These are phyloP conservation scores for Papiliotrema flavescens DNA, from an alignment of 1,284 basidiomycete genomes.

Conservation along the genomic window DNA sequence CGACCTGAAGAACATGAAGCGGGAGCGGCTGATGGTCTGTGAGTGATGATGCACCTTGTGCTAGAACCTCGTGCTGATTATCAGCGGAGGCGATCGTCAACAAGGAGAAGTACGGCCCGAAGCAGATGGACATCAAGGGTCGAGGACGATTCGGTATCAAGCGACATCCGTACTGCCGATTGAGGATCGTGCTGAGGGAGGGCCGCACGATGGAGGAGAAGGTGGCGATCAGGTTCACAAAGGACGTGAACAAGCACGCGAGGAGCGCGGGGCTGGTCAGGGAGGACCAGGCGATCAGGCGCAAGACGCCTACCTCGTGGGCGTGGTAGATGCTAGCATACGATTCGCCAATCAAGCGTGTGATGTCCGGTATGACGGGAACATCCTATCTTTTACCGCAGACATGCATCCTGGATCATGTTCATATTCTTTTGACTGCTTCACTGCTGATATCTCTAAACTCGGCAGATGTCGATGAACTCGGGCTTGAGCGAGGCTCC, in stretches of 20 bases:
- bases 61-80: slow-evolving; percentile 2
- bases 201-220: slow-evolving; percentile 75
- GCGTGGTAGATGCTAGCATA: slow-evolving; percentile 66
- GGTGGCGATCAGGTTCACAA: slow-evolving; percentile 60
- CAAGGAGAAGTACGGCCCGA: slow-evolving; percentile 61
- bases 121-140: slow-evolving; percentile 78
- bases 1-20: slow-evolving; percentile 67
- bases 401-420: no score
- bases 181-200: slow-evolving; percentile 76
- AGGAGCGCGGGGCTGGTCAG: slow-evolving; percentile 72
- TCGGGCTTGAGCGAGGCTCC: slow-evolving; percentile 98
- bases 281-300: slow-evolving; percentile 73
- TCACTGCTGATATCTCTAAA: slow-evolving; percentile 16
- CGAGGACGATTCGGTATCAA: slow-evolving; percentile 77
- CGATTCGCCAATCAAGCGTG: no score
- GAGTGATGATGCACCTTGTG: slow-evolving; percentile 29
- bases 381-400: no score
- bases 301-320: slow-evolving; percentile 64
- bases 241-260: slow-evolving; percentile 65
- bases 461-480: slow-evolving; percentile 87
- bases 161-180: slow-evolving; percentile 68
- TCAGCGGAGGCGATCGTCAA: slow-evolving; percentile 88
- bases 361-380: no score
- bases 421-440: no score
- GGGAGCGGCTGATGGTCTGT: slow-evolving; percentile 78